phyloP scores from a whole-genome alignment of 2,329 filamentous ascomycete species.

The Scortechinia acanthostroma region DNA sequence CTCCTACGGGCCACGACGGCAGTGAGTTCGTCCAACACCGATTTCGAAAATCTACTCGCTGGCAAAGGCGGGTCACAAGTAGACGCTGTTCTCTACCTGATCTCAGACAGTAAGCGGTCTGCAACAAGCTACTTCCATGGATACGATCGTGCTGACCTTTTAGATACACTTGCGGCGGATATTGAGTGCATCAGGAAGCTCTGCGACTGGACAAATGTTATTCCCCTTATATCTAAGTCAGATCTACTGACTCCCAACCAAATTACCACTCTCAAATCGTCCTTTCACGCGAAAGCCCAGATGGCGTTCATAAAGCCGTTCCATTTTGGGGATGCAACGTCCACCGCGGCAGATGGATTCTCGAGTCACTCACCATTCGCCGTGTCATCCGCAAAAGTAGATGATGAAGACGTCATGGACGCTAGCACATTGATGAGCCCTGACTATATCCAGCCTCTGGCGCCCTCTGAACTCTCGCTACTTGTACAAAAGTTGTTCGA shows the following conservation, averaged over 20 bases:
- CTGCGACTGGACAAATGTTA: slow-evolving; percentile 70
- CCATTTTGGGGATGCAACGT: slow-evolving; percentile 43
- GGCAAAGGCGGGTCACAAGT: slow-evolving; percentile 78
- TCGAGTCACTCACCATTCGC: slow-evolving; percentile 52
- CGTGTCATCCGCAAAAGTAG: slow-evolving; percentile 66
- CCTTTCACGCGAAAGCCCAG: slow-evolving; percentile 45
- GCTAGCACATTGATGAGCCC: slow-evolving; percentile 88
- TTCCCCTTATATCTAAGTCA: slow-evolving; percentile 73
- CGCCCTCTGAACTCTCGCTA: slow-evolving; percentile 64
- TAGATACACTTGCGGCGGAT: slow-evolving; percentile 55
- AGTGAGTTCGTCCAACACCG: slow-evolving; percentile 54
- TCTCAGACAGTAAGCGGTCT: slow-evolving; percentile 59
- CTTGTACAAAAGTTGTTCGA: slow-evolving; percentile 74
- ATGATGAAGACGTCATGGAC: slow-evolving; percentile 79
- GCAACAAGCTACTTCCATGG: background rate
- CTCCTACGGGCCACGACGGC: slow-evolving; percentile 55
- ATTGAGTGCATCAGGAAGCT: slow-evolving; percentile 67
- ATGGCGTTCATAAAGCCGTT: slow-evolving; percentile 57
- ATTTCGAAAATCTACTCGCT: slow-evolving; percentile 71
- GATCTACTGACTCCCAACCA: slow-evolving; percentile 60
- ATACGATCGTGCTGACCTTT: background rate
- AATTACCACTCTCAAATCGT: slow-evolving; percentile 48
- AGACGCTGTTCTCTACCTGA: slow-evolving; percentile 77
- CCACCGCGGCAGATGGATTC: slow-evolving; percentile 10
- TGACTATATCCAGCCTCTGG: slow-evolving; percentile 76